Base-by-base conservation (phyloP, 306 rosid genomes). In the Lathyrus aphaca region DNA sequence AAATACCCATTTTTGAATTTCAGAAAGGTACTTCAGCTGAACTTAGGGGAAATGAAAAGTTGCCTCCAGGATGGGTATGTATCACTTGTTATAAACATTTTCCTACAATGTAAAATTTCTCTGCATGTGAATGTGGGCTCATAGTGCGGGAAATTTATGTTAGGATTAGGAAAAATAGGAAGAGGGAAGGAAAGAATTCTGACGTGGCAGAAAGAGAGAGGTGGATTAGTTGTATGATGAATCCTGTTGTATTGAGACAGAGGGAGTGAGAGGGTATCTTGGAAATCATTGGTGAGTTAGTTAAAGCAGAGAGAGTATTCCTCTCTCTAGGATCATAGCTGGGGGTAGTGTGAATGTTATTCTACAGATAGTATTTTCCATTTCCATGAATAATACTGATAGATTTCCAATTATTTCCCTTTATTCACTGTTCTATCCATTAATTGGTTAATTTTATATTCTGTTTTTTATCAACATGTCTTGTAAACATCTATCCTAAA, bases 31-130 rank as follows among this genome's bases (percentile, higher is more conserved):
- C 71, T 63, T 76, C 91, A 70, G 75, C 75, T 75, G 83, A 77
- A 77, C 76, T 10, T 35, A 60, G 19, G 49, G 87, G 77, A 69
- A 72, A 77, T 55, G 80, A 78, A 60, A 82, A 74, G 60, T 77
- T 90, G 80, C 89, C 83, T 81, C 65, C 77, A 19, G 94, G 90
- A 85, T 93, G 98, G 98, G 98, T 93, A 71, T 39, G 96, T 86
- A 70, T 66, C 66, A 59, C 49, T 72, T 74, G 38, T 39, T 45
- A 30, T 71, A 63, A 35, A 53, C 43, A 54, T 76, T 53, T 58
- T 10, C 49, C 29, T 44, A 48, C 44, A 19, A 15, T 73, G 71
- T 68, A 32, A 56, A 32, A 3, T 69, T 58, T 51, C 25, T 27
- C 58, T 54, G 21, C 74, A 14, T 18, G 29, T 51, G 30, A 50